These are phyloP conservation scores for Porodaedalea pini DNA, from an alignment of 1,284 basidiomycete genomes.

Conservation along the genomic window DNA sequence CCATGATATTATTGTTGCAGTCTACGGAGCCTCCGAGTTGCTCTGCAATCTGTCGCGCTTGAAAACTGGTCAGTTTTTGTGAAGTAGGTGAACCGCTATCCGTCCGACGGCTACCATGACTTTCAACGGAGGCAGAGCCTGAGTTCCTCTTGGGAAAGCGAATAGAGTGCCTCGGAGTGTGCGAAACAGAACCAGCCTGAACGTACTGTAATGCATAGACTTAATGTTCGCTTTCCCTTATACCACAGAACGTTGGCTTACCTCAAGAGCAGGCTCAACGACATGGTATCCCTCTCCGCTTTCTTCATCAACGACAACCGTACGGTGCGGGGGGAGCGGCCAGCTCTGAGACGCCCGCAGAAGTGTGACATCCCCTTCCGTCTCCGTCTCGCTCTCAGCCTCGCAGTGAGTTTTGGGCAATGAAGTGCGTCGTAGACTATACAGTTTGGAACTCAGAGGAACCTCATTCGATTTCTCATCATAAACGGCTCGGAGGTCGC, in stretches of 20 bases:
- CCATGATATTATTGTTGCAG: neutral
- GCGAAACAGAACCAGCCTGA: neutral
- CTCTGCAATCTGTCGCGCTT: constrained; percentile 10
- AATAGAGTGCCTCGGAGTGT: constrained; percentile 8
- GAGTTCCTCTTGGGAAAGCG: neutral
- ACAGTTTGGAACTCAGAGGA: neutral
- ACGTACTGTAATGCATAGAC: constrained; percentile 9
- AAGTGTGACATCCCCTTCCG: neutral
- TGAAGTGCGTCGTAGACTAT: neutral
- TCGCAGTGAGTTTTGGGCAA: neutral
- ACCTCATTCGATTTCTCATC: neutral
- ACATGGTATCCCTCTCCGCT: constrained; percentile 14
- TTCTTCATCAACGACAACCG: constrained; percentile 15
- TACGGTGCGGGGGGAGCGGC: constrained; percentile 15
- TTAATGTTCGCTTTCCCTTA: neutral
- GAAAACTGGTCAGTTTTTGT: constrained; percentile 5
- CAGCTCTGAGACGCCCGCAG: constrained; percentile 1
- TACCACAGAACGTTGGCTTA: neutral
- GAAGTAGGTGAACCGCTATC: constrained; percentile 2
- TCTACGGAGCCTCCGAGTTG: neutral
- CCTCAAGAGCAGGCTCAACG: constrained; percentile 14
- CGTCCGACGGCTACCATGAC: neutral
- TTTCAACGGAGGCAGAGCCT: constrained; percentile 1
- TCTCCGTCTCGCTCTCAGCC: constrained; percentile 4
- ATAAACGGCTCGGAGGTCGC: neutral